A percentile compares a stretch with the other conserved stretches of the same genome.
phyloP scores from a whole-genome alignment of 2,329 filamentous ascomycete species.

The Phoma sp. region DNA sequence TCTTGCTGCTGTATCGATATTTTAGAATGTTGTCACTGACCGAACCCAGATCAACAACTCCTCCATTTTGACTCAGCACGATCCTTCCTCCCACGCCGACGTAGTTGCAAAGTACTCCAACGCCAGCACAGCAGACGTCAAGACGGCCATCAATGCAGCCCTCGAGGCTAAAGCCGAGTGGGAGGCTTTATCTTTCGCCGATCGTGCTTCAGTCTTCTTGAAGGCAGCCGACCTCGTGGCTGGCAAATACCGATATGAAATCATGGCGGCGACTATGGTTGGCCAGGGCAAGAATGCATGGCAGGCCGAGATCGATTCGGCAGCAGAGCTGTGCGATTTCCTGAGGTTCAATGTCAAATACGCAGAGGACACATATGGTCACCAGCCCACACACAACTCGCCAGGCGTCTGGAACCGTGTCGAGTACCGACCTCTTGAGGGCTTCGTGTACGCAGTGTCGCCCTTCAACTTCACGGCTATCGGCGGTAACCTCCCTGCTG shows the following conservation, averaged over 20 bases:
- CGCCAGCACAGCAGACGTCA: slow-evolving; percentile 77
- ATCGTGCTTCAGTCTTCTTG: slow-evolving; percentile 90
- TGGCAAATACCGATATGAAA: slow-evolving; percentile 92
- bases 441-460: slow-evolving; percentile 92
- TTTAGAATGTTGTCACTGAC: slow-evolving; percentile 22
- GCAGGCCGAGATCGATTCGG: slow-evolving; percentile 98
- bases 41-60: slow-evolving; percentile 67
- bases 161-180: slow-evolving; percentile 85
- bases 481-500: slow-evolving; percentile 81
- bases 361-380: slow-evolving; percentile 85
- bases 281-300: slow-evolving; percentile 98
- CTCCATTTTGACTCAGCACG: slow-evolving; percentile 72
- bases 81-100: slow-evolving; percentile 80
- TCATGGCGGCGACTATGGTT: slow-evolving; percentile 95
- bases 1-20: background rate
- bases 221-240: slow-evolving; percentile 92
- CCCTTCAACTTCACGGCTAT: slow-evolving; percentile 99
- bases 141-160: slow-evolving; percentile 80
- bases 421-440: slow-evolving; percentile 88
- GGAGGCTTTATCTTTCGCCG: slow-evolving; percentile 86
- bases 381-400: slow-evolving; percentile 85
- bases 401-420: slow-evolving; percentile 89
- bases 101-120: slow-evolving; percentile 84
- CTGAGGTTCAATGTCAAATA: slow-evolving; percentile 93
- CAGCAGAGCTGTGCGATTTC: slow-evolving; percentile 91